phyloP scores from a whole-genome alignment of 331 rosid species.

The Prunus yedoensis region DNA sequence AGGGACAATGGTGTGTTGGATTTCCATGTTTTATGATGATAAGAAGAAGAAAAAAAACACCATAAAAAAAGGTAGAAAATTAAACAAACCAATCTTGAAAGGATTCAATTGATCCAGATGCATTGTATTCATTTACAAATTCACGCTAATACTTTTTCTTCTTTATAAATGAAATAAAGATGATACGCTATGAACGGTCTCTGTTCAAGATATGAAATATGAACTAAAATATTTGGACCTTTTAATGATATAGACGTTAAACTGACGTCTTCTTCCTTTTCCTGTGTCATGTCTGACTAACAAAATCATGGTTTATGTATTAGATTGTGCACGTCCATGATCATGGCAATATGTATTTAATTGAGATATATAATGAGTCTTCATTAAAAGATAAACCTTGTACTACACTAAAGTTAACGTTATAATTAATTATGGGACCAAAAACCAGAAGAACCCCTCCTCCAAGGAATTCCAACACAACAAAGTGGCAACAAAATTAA shows the following conservation, averaged over 20 bases:
- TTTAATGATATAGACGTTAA: neutral
- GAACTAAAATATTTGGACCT: neutral
- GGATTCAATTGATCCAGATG: no score
- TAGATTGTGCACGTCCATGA: slow-evolving; percentile 12
- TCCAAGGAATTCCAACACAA: slow-evolving; percentile 6
- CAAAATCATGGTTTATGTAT: slow-evolving; percentile 11
- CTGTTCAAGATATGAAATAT: neutral
- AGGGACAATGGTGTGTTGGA: neutral
- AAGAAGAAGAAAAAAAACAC: neutral
- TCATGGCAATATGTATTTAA: slow-evolving; percentile 12
- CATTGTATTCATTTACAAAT: no score
- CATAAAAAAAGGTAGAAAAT: neutral
- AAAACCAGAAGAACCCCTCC: neutral
- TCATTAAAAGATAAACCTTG: slow-evolving; percentile 10
- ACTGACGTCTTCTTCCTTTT: neutral
- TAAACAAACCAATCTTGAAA: no score
- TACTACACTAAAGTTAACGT: neutral
- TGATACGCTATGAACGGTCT: neutral
- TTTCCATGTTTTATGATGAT: neutral
- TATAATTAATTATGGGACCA: slow-evolving; percentile 15
- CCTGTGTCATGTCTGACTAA: neutral
- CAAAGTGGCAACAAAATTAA: slow-evolving; percentile 10
- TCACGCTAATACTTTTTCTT: no score
- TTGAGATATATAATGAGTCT: neutral
- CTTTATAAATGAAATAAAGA: neutral